Evolutionary conservation across 805 yeast genomes (phyloP).

Genomic region (Suhomyces emberorum): DNA sequence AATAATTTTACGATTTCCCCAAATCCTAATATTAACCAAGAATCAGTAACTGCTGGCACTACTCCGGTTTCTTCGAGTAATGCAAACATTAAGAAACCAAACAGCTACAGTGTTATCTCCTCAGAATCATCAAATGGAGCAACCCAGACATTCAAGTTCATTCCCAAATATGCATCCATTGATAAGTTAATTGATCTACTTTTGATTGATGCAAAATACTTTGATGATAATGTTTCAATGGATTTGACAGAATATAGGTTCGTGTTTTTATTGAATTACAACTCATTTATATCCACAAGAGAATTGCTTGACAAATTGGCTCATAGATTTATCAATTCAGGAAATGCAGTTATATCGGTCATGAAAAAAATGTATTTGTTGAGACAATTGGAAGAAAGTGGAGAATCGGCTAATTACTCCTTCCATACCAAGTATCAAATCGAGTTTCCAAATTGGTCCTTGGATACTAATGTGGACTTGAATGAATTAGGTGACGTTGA

Average conservation of each 20-base stretch:
- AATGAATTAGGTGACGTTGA: constrained; percentile 49
- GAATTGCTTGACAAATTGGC: constrained; percentile 39
- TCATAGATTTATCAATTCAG: constrained; percentile 39
- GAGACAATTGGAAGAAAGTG: constrained; percentile 7
- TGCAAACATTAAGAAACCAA: constrained; percentile 10
- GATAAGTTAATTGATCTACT: constrained; percentile 77
- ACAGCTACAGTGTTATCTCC: constrained; percentile 19
- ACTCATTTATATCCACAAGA: constrained; percentile 37
- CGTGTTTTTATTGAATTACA: constrained; percentile 41
- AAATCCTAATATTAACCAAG: constrained; percentile 5
- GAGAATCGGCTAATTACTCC: constrained; percentile 3
- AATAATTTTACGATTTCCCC: constrained; percentile 25
- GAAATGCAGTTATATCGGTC: constrained; percentile 43
- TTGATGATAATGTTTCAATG: constrained; percentile 39
- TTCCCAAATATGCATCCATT: constrained; percentile 50
- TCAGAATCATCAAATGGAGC: constrained; percentile 12
- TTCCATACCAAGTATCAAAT: constrained; percentile 7
- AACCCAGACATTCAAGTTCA: constrained; percentile 5
- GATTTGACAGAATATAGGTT: constrained; percentile 40
- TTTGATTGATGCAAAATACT: constrained; percentile 62
- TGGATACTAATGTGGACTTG: constrained; percentile 35
- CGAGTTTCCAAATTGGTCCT: constrained; percentile 61
- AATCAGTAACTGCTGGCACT: not conserved
- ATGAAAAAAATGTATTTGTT: constrained; percentile 31
- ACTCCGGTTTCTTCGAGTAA: not conserved